Percentiles rank a stretch among this genome's conserved stretches.
Conservation (phyloP, 2,329 filamentous ascomycete species). For the Cryphonectria nitschkei region DNA sequence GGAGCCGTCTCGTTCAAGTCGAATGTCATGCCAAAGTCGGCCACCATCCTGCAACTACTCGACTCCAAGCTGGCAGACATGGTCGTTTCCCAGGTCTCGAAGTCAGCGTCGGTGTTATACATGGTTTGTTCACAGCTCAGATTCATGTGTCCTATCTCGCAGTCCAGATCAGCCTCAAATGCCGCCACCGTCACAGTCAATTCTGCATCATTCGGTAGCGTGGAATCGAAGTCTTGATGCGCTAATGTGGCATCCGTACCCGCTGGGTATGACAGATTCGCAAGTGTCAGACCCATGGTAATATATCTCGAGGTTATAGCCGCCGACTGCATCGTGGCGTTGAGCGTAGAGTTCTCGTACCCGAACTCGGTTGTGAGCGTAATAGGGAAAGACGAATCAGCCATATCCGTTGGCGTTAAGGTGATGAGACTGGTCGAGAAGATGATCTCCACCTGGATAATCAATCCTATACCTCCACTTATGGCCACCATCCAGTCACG, state of each 20-base stretch:
- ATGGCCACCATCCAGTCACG: conserved; percentile 1
- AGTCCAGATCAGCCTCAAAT: neutral
- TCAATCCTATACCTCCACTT: neutral
- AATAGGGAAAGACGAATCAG: neutral
- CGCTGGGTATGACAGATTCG: neutral
- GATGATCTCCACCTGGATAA: conserved; percentile 1
- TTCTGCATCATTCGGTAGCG: neutral
- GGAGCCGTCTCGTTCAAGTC: neutral
- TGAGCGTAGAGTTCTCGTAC: neutral
- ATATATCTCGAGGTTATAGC: neutral
- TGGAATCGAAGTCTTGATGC: neutral
- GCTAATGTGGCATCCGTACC: neutral
- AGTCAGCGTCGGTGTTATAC: neutral
- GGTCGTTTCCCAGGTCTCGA: neutral
- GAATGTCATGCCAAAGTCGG: neutral
- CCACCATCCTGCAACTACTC: neutral
- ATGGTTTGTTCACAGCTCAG: neutral
- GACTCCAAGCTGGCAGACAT: neutral
- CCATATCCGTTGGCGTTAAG: neutral
- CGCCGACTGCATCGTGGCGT: neutral
- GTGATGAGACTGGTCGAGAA: neutral
- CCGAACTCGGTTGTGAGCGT: neutral
- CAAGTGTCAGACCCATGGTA: neutral
- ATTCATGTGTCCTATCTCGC: neutral
- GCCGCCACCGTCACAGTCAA: neutral